Evolutionary conservation across 2,329 filamentous ascomycete species (phyloP).

Genomic region (Coniochaeta sp.): DNA sequence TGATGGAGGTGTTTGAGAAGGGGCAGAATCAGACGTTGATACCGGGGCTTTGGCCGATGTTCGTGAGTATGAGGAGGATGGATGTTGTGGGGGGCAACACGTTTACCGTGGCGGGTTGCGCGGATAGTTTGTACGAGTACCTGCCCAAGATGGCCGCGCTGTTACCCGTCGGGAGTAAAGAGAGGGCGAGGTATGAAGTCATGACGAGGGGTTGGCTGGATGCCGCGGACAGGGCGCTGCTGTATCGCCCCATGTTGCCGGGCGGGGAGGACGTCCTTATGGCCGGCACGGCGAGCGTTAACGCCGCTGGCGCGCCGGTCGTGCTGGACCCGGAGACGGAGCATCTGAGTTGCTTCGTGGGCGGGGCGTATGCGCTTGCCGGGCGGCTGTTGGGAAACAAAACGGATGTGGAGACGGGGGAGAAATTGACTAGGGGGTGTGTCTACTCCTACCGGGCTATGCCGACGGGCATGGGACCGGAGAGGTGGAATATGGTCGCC

Average conservation of each 20-base stretch:
- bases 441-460: conserved; percentile 54
- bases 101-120: conserved; percentile 27
- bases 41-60: conserved; percentile 68
- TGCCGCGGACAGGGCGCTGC: conserved; percentile 49
- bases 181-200: conserved; percentile 44
- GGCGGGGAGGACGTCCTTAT: conserved; percentile 53
- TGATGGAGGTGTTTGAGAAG: conserved; percentile 40
- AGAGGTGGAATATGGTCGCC: conserved; percentile 29
- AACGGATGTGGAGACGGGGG: conserved; percentile 48
- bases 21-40: conserved; percentile 57
- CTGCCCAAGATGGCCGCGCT: conserved; percentile 44
- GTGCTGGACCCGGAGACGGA: conserved; percentile 27
- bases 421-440: conserved; percentile 53
- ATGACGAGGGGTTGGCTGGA: conserved; percentile 59
- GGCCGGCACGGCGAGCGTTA: conserved; percentile 34
- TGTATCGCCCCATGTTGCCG: conserved; percentile 59
- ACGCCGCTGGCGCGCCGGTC: conserved; percentile 18
- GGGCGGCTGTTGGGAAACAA: conserved; percentile 51
- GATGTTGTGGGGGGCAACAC: conserved; percentile 25
- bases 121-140: conserved; percentile 42
- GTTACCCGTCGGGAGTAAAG: conserved; percentile 32
- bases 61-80: conserved; percentile 50
- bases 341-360: conserved; percentile 64
- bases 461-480: conserved; percentile 48
- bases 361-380: conserved; percentile 63